Base-by-base conservation (phyloP, 495 filamentous ascomycete genomes). In the Trichocladium antarcticum region DNA sequence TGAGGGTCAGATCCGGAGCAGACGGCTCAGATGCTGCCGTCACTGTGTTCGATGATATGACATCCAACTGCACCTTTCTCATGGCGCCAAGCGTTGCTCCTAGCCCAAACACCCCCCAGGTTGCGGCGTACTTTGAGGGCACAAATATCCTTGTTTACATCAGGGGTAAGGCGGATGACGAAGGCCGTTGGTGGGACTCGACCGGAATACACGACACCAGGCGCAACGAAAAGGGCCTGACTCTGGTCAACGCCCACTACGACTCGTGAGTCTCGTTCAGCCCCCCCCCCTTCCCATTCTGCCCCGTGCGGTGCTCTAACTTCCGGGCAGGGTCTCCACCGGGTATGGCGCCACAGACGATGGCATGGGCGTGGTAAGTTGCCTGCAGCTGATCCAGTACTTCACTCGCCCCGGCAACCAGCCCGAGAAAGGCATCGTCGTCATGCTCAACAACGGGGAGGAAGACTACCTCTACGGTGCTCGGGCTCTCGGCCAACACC, bases 181-280 rank as follows among this genome's bases (percentile, higher is more conserved):
- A 72, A 2, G 75, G 74, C 6, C 70, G 73, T 11, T 89, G 80
- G 82, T 89, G 79, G 85, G 64, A 70, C 19, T 54, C 59, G 46
- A 58, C 55, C 31, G 59, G 63, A 29, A 63, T 65, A 16, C 60
- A 65, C 6, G 64, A 65, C 6, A 63, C 68, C 47, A 61, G 59
- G 37, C 73, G 76, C 31, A 69, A 70, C 42, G 75, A 77, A 16
- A 80, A 78, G 54, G 84, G 85, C 7, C 84, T 87, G 22, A 83
- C 94, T 8, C 74, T 98, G 42, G 85, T 98, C 56, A 98, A 95
- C 60, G 87, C 90, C 5, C 92, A 98, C 58, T 97, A 92, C 59
- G 92, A 98, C 62, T 75, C 72, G 65, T 69, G 56, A 42, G 57
- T 49, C 19, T 27, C n/a, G n/a, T n/a, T n/a, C n/a, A n/a, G n/a